Base-by-base conservation (phyloP, 139 green algal genomes). In the Raphidocelis subcapitata region DNA sequence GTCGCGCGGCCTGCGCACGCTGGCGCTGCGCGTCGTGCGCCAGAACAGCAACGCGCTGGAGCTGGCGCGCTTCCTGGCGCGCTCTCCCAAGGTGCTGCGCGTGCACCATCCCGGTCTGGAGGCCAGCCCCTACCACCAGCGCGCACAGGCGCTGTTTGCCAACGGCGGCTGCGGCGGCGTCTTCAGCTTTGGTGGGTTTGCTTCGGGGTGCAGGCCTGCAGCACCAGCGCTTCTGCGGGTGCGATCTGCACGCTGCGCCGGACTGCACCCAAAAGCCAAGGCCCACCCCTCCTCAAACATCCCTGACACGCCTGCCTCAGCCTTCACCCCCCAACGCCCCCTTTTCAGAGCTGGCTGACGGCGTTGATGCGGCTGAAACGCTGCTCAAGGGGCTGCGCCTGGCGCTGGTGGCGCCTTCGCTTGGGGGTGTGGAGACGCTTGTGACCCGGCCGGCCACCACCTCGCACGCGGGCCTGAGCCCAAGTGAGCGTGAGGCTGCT, bases 1-100 rank as follows among this genome's bases (percentile, higher is more conserved):
- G 20, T 75, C 96, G 35, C 81, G 94, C 28, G 94, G 94, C 60
- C 87, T 98, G 77, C 98, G 98, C 86, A 99, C 95, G n/a, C 84
- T 98, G 23, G 83, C 82, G 12, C 80, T 98, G 14, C 81, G 94
- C 4, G 91, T 98, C 36, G 35, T 86, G 62, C 76, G 77, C 29
- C 88, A 80, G 26, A 85, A 93, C 71, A 62, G 67, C 28, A 92
- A 81, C 63, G 93, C 24, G 5, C 55, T 62, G 26, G 26, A 12
- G 10, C 55, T 31, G 24, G 26, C 24, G 5, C 55, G 8, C 5
- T 62, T 35, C 24, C 55, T 31, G n/a, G 5, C 55, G n/a, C 5
- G 14, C 10, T 12, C 24, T 16, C 93, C 92, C 59, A 88, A 89
- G 81, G 81, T 95, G 5, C 24, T 65, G 62, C 28, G 62, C 2